Conservation (phyloP, 2,329 filamentous ascomycete genomes). For the Alternaria triticimaculans region DNA sequence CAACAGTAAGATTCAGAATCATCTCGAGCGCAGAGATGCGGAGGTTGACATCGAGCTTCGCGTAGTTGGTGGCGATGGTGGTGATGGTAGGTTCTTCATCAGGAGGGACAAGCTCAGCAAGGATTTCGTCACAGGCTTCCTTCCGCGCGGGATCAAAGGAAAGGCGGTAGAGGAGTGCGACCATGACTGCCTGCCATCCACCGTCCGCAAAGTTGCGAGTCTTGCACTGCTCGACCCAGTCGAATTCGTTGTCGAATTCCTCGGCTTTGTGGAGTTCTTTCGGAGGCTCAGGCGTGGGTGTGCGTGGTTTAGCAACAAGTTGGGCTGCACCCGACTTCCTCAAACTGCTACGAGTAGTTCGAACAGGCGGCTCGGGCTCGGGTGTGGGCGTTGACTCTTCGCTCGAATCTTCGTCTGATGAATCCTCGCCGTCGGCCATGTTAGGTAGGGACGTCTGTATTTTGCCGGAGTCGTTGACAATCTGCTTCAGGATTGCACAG, state of each 20-base stretch:
- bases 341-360: constrained; percentile 84
- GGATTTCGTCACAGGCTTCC: constrained; percentile 76
- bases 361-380: constrained; percentile 74
- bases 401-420: constrained; percentile 59
- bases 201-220: constrained; percentile 86
- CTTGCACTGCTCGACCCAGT: constrained; percentile 85
- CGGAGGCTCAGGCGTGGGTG: constrained; percentile 46
- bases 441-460: constrained; percentile 80
- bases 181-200: constrained; percentile 89
- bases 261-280: constrained; percentile 68
- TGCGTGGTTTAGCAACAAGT: constrained; percentile 43
- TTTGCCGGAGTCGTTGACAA: constrained; percentile 81
- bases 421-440: constrained; percentile 56
- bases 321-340: constrained; percentile 79
- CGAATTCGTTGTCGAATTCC: constrained; percentile 75
- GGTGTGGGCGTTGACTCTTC: constrained; percentile 58
- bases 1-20: constrained; percentile 82
- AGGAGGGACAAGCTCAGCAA: constrained; percentile 80
- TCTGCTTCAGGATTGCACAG: constrained; percentile 85
- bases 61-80: constrained; percentile 75
- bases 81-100: constrained; percentile 77
- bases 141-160: constrained; percentile 76
- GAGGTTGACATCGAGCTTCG: constrained; percentile 78
- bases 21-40: constrained; percentile 83
- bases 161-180: constrained; percentile 84